Conservation (phyloP, 345 rosid species). For the Salix suchowensis region DNA sequence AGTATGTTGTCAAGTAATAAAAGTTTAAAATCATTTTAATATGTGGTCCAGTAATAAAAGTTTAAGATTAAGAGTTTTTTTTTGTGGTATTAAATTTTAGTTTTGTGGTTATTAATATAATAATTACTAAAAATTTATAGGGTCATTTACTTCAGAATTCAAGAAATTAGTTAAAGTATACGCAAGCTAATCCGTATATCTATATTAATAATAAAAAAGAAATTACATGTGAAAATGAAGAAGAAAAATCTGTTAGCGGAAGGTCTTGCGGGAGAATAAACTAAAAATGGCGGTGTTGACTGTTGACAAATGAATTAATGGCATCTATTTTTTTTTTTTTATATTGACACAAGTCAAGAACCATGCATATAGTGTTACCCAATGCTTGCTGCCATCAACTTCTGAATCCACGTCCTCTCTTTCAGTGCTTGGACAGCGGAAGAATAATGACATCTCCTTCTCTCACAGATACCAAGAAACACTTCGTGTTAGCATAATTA, state of each 20-base stretch:
- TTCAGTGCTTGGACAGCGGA: background rate
- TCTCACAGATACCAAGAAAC: background rate
- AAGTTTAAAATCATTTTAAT: too few relatives aligned
- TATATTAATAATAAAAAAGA: too few relatives aligned
- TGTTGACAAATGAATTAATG: background rate
- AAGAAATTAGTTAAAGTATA: too few relatives aligned
- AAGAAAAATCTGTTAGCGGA: too few relatives aligned
- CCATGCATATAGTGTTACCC: background rate
- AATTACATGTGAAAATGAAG: too few relatives aligned
- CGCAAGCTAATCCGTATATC: accelerated
- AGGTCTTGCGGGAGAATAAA: background rate
- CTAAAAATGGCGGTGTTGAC: background rate
- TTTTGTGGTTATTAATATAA: too few relatives aligned
- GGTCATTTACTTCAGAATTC: accelerated
- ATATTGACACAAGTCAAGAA: background rate
- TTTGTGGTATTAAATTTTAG: too few relatives aligned
- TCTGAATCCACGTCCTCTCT: background rate
- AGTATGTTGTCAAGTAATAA: too few relatives aligned
- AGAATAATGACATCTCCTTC: background rate
- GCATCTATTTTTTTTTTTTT: background rate
- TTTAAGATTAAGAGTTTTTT: too few relatives aligned
- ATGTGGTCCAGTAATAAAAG: too few relatives aligned
- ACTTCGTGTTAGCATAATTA: background rate
- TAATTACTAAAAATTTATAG: too few relatives aligned
- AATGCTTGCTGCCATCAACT: background rate